Percentiles rank a stretch among this genome's conserved stretches.
These are phyloP conservation scores for Xylaria castorea DNA, from an alignment of 495 filamentous ascomycete species.

Conservation along the genomic window DNA sequence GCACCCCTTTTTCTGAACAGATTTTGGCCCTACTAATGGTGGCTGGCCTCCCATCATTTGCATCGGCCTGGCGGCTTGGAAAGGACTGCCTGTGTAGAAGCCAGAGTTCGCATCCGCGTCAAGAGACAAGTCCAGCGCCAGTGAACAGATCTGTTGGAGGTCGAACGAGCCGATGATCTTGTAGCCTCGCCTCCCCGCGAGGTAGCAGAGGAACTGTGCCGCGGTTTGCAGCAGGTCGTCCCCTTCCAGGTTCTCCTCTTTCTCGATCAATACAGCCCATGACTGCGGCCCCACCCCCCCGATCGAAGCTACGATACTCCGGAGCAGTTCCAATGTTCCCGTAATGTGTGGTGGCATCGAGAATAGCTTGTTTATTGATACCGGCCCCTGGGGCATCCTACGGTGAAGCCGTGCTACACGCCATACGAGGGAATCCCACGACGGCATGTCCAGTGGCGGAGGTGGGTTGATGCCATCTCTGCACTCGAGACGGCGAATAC, in stretches of 20 bases:
- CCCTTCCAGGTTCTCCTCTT: slow-evolving; percentile 23
- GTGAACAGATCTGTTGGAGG: slow-evolving; percentile 19
- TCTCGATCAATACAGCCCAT: slow-evolving; percentile 1
- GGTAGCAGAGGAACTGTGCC: slow-evolving; percentile 33
- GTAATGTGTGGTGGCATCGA: slow-evolving; percentile 8
- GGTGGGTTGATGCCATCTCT: slow-evolving; percentile 28
- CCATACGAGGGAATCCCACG: slow-evolving; percentile 38
- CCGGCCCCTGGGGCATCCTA: background rate
- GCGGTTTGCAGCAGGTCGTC: slow-evolving; percentile 23
- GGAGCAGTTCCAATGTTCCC: slow-evolving; percentile 25
- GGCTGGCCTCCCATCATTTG: background rate
- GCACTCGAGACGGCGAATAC: slow-evolving; percentile 31
- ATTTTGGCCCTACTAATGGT: background rate
- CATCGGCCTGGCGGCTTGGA: background rate
- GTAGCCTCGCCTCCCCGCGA: slow-evolving; percentile 29
- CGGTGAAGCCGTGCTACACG: slow-evolving; percentile 36
- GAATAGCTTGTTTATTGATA: background rate
- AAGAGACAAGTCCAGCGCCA: slow-evolving; percentile 35
- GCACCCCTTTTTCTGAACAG: background rate
- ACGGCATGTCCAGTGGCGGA: slow-evolving; percentile 30
- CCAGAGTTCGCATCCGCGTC: slow-evolving; percentile 23
- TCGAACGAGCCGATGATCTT: slow-evolving; percentile 26
- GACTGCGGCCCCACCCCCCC: slow-evolving; percentile 13
- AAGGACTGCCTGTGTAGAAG: background rate
- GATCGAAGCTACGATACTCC: slow-evolving; percentile 25